phyloP scores from a whole-genome alignment of 2,329 filamentous ascomycete genomes.

The Talaromyces sp. region DNA sequence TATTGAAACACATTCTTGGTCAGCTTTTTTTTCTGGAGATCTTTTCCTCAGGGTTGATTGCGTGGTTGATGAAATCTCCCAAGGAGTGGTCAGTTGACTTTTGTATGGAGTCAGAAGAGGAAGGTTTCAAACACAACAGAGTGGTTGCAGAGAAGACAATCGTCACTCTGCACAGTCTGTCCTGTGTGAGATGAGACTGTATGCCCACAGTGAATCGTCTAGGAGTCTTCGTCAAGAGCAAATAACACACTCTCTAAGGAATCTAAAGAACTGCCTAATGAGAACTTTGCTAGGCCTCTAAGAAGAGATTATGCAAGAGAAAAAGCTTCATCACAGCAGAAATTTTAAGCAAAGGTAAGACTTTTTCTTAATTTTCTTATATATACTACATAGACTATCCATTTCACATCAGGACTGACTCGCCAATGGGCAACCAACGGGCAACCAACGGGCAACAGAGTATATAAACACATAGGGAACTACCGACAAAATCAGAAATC shows the following conservation, averaged over 20 bases:
- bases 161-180: neutral
- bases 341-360: neutral
- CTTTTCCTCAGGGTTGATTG: neutral
- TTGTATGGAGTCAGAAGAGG: neutral
- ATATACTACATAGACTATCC: neutral
- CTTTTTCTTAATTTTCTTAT: neutral
- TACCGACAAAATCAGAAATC: neutral
- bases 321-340: neutral
- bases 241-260: neutral
- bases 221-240: neutral
- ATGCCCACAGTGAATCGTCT: neutral
- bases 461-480: neutral
- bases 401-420: neutral
- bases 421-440: too few species aligned
- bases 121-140: neutral
- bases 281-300: too few species aligned
- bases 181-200: neutral
- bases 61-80: neutral
- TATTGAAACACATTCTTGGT: neutral
- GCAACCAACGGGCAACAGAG: neutral
- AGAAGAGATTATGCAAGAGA: neutral
- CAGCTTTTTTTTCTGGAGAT: neutral
- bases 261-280: neutral
- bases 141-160: neutral
- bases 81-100: neutral